Percentiles rank a stretch among this genome's conserved stretches.
phyloP scores from a whole-genome alignment of 768 basidiomycete genomes.

The Fomitopsis serialis region DNA sequence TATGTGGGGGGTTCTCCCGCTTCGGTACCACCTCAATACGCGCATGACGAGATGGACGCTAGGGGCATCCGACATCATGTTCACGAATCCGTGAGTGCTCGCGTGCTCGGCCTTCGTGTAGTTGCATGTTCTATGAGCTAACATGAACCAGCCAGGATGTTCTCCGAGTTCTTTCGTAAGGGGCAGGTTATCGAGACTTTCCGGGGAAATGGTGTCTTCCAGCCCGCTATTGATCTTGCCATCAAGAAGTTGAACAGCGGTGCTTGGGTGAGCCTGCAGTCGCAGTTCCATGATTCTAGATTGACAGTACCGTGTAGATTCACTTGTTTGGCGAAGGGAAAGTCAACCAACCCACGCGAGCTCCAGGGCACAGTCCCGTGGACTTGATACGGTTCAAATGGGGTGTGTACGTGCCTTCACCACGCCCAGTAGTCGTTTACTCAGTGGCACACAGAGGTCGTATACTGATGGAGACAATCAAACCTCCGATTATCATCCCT shows the following conservation, averaged over 20 bases:
- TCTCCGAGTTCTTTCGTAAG: conserved; percentile 78
- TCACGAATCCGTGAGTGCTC: conserved; percentile 77
- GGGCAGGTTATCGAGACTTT: conserved; percentile 94
- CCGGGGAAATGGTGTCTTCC: conserved; percentile 85
- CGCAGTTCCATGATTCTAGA: background rate
- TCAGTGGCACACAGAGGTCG: conserved; percentile 50
- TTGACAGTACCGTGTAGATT: conserved; percentile 46
- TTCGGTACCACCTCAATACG: conserved; percentile 50
- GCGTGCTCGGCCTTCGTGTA: conserved; percentile 5
- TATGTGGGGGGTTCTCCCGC: conserved; percentile 82
- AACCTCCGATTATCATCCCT: conserved; percentile 79
- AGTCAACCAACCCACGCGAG: conserved; percentile 67
- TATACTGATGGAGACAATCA: conserved; percentile 64
- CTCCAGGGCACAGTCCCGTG: conserved; percentile 35
- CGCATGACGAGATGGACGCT: conserved; percentile 82
- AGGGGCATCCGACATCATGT: conserved; percentile 91
- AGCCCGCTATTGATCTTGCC: conserved; percentile 80
- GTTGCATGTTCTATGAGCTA: background rate
- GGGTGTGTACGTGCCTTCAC: conserved; percentile 70
- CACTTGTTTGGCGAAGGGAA: conserved; percentile 91
- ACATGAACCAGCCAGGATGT: conserved; percentile 44
- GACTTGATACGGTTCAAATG: conserved; percentile 82
- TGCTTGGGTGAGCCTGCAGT: conserved; percentile 81
- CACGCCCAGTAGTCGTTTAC: background rate
- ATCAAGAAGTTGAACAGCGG: conserved; percentile 77